A percentile compares a stretch with the other conserved stretches of the same genome.
phyloP scores from a whole-genome alignment of 2,329 filamentous ascomycete species.

The Zymoseptoria tritici region DNA sequence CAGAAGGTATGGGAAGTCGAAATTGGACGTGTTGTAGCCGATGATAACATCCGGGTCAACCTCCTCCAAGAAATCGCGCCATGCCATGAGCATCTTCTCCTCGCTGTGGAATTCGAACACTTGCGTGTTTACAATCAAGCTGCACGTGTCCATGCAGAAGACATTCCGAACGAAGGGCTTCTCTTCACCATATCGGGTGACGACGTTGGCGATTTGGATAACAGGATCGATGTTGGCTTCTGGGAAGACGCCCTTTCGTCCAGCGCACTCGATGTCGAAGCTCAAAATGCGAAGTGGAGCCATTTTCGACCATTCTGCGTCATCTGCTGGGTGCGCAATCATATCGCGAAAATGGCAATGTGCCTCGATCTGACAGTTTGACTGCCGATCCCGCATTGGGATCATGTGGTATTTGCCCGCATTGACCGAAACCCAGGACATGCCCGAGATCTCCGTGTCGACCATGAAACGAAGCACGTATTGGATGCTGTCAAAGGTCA shows the following conservation, averaged over 20 bases:
- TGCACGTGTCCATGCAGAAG: conserved; percentile 88
- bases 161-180: conserved; percentile 96
- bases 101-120: conserved; percentile 77
- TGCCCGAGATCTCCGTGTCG: conserved; percentile 86
- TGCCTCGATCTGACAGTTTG: conserved; percentile 95
- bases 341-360: conserved; percentile 74
- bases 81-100: conserved; percentile 81
- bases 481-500: conserved; percentile 93
- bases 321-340: conserved; percentile 76
- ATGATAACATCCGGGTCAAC: conserved; percentile 97
- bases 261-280: conserved; percentile 98
- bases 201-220: conserved; percentile 95
- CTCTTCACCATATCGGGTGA: conserved; percentile 87
- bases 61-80: conserved; percentile 81
- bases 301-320: conserved; percentile 97
- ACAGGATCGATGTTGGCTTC: conserved; percentile 87
- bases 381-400: conserved; percentile 60
- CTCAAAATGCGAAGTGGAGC: conserved; percentile 86
- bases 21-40: conserved; percentile 97
- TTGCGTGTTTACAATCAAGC: conserved; percentile 88
- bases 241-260: conserved; percentile 93
- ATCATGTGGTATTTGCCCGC: conserved; percentile 66
- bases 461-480: conserved; percentile 98
- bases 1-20: conserved; percentile 94
- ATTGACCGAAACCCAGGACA: conserved; percentile 93